Conservation (phyloP, 2,329 filamentous ascomycete species). For the Fusarium scirpi region DNA sequence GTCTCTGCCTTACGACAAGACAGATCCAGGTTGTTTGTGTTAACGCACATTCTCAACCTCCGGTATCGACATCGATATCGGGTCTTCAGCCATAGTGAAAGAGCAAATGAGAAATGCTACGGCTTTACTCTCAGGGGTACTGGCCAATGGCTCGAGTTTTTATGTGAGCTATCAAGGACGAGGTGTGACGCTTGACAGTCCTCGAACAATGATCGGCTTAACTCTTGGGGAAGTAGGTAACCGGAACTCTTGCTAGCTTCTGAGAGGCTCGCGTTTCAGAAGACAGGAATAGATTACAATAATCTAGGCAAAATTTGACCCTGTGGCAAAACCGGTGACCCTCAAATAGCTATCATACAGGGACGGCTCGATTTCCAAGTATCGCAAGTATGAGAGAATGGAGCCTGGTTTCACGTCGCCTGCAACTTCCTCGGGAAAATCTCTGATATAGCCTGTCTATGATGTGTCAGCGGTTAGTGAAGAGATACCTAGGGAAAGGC, state of each 20-base stretch:
- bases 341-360: not conserved
- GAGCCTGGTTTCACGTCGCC: not conserved
- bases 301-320: not conserved
- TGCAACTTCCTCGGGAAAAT: not conserved
- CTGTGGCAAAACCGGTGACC: not conserved
- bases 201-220: not conserved
- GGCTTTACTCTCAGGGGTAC: not conserved
- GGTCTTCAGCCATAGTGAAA: constrained; percentile 27
- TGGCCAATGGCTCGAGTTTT: not conserved
- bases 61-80: constrained; percentile 27
- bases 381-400: not conserved
- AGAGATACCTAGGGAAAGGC: not conserved
- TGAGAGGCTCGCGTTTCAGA: not conserved
- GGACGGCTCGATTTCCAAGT: not conserved
- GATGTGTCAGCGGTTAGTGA: not conserved
- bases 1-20: not conserved
- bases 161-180: not conserved
- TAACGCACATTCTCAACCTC: constrained; percentile 40
- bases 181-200: not conserved
- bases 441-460: not conserved
- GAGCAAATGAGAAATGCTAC: not conserved
- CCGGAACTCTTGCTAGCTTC: not conserved
- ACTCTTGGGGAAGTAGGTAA: not conserved
- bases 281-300: not conserved
- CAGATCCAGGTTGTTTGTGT: not conserved